A percentile compares a stretch with the other conserved stretches of the same genome.
Conservation (phyloP, 257 asterid species). For the Parsonsia alboflavescens region DNA sequence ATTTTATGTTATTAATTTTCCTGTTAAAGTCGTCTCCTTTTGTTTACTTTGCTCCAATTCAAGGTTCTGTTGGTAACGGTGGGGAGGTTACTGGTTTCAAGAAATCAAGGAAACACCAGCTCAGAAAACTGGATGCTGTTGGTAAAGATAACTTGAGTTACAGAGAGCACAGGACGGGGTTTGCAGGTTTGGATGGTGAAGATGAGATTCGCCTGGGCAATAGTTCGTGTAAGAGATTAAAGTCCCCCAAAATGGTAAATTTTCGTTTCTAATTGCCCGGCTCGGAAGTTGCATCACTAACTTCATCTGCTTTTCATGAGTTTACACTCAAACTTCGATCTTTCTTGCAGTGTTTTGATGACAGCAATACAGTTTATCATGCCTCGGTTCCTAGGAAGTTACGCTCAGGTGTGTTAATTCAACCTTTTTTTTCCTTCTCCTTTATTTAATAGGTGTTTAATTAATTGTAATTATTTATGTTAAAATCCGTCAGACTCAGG, state of each 20-base stretch:
- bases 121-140: conserved; percentile 16
- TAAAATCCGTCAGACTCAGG: conserved; percentile 26
- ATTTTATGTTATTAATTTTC: background rate
- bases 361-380: conserved; percentile 40
- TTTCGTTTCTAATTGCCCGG: background rate
- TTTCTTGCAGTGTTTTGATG: conserved; percentile 54
- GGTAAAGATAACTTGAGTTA: conserved; percentile 13
- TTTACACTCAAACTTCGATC: background rate
- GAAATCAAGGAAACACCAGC: background rate
- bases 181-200: conserved; percentile 42
- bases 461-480: conserved; percentile 15
- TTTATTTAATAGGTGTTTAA: background rate
- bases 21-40: background rate
- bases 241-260: conserved; percentile 49
- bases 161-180: conserved; percentile 41
- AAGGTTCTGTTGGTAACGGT: conserved; percentile 12
- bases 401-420: conserved; percentile 57
- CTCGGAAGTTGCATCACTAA: background rate
- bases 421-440: background rate
- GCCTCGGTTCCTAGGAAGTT: conserved; percentile 67
- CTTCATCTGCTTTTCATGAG: background rate
- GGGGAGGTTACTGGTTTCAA: background rate
- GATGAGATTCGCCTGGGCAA: conserved; percentile 40
- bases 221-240: conserved; percentile 25
- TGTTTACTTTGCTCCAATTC: conserved; percentile 4